phyloP scores from a whole-genome alignment of 805 yeast genomes.

The Groenewaldozyma tartarivorans region DNA sequence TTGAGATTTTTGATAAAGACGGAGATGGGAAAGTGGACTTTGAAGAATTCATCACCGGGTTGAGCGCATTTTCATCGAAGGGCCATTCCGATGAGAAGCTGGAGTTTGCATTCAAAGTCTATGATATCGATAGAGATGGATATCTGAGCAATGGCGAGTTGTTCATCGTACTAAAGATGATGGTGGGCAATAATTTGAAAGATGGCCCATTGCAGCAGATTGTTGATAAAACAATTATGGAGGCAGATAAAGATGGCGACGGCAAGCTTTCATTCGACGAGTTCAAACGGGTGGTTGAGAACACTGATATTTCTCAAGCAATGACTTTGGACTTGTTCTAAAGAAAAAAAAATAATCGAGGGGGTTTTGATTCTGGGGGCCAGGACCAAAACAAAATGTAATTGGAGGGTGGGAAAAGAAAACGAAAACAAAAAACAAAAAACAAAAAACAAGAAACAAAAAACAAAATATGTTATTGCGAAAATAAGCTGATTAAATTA shows the following conservation, averaged over 20 bases:
- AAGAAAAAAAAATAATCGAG: background rate
- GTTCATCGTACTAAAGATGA: conserved; percentile 82
- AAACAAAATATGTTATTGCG: too few relatives aligned
- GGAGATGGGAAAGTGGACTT: conserved; percentile 91
- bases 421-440: too few relatives aligned
- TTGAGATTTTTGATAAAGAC: conserved; percentile 91
- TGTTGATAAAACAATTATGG: conserved; percentile 94
- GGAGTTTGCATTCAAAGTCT: conserved; percentile 82
- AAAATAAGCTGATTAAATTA: too few relatives aligned
- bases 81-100: conserved; percentile 75
- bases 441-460: too few relatives aligned
- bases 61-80: conserved; percentile 80
- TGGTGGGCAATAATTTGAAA: conserved; percentile 89
- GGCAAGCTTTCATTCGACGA: conserved; percentile 80
- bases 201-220: conserved; percentile 88
- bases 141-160: conserved; percentile 91
- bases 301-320: conserved; percentile 28
- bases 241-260: conserved; percentile 81
- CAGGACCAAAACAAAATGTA: too few relatives aligned
- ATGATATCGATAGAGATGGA: conserved; percentile 94
- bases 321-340: conserved; percentile 28
- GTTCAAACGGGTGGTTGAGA: conserved; percentile 45
- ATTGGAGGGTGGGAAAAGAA: too few relatives aligned
- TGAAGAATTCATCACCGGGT: conserved; percentile 82
- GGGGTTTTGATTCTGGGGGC: too few relatives aligned